Evolutionary conservation across 2,329 filamentous ascomycete species (phyloP).

Genomic region (Mycosphaerella arachidis): DNA sequence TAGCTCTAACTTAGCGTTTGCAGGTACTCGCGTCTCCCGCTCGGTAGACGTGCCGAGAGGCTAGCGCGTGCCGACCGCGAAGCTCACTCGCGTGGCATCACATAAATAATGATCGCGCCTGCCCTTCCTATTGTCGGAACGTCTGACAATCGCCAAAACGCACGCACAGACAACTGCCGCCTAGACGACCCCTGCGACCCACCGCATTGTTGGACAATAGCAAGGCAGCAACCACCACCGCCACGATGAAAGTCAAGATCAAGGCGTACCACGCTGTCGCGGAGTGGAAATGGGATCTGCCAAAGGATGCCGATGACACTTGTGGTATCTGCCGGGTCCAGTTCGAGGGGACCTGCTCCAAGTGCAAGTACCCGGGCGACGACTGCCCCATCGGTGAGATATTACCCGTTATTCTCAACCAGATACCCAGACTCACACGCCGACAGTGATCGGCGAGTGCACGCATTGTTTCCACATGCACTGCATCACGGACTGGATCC

Average conservation of each 20-base stretch:
- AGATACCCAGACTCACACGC: conserved; percentile 6
- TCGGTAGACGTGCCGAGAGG: not conserved
- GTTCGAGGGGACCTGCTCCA: conserved; percentile 95
- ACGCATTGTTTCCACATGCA: conserved; percentile 99
- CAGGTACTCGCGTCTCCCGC: not conserved
- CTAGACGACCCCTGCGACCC: not conserved
- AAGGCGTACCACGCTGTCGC: conserved; percentile 90
- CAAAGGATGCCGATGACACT: conserved; percentile 76
- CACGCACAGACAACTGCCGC: not conserved
- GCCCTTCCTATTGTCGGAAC: not conserved
- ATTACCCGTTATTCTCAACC: not conserved
- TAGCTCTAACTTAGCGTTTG: too few species aligned
- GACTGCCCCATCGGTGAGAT: conserved; percentile 82
- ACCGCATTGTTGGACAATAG: not conserved
- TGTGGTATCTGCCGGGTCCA: conserved; percentile 98
- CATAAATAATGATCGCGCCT: not conserved
- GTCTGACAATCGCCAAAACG: not conserved
- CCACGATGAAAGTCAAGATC: conserved; percentile 87
- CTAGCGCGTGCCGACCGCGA: not conserved
- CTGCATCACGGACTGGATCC: conserved; percentile 93
- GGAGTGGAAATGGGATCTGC: conserved; percentile 96
- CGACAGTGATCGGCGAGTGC: conserved; percentile 84
- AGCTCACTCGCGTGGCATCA: not conserved
- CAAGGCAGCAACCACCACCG: not conserved
- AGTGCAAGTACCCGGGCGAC: conserved; percentile 95